Evolutionary conservation across 257 asterid species (phyloP), one percentile per base, ranked within the genome.

Genomic region (Asclepias syriaca): DNA sequence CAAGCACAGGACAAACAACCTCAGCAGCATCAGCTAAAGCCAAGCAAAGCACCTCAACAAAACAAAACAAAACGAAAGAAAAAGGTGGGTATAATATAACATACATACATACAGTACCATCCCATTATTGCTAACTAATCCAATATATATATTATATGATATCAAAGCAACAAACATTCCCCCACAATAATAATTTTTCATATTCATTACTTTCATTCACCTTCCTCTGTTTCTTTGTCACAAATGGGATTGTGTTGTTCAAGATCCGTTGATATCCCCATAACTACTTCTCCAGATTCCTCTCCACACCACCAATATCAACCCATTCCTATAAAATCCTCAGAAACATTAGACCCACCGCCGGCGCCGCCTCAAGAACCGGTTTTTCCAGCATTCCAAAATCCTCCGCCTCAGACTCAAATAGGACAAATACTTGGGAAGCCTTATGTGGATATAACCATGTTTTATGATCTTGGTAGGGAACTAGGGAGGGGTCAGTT

Each of bases 221-320:
- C 64, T 11, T 54, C 53, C 39, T 5, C 43, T 37, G 48, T n/a
- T 72, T 10, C 48, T 56, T 70, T 70, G 77, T 61, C 77, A 15
- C 70, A 65, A 58, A 48, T 88, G 96, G 89, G 92, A 59, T 76
- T 56, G 11, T 88, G 97, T 61, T 84, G 76, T 80, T 71, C 96
- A 69, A 86, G 85, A 53, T 70, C 85, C 43, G 75, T 79, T 12
- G 83, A 90, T 11, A 84, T 88, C 34, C 95, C 94, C 71, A 87
- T 87, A 66, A 70, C 87, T 13, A 78, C 90, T 57, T 66, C 91
- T 72, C 21, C 88, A 37, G 84, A 81, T n/a, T 72, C 87, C 24
- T 48, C 86, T 16, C 77, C 75, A n/a, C 79, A 1, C 9, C 77
- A 71, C 12, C 74, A 27, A 18, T 40, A 69, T 71, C 68, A 16